Evolutionary conservation across 176 grass and related monocot genomes (phyloP), one percentile per base, ranked within the genome.

Genomic region (Neostapfia colusana): DNA sequence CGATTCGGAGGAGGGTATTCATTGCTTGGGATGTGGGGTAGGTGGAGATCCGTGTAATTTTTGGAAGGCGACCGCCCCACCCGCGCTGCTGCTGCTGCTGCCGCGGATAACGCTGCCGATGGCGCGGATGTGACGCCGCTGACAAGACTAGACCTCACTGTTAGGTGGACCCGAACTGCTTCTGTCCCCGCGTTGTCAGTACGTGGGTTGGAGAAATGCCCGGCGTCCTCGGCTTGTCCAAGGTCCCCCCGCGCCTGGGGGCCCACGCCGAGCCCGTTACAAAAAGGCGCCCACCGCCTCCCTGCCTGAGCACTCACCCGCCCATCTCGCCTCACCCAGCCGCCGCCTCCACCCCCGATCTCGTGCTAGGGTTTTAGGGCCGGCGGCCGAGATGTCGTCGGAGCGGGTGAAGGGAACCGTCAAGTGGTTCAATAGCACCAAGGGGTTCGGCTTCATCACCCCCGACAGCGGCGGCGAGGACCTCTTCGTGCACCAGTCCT

Each of bases 361-460:
- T 73, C 4, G 14, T 48, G 14, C 45, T 48, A 73, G 70, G 69
- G 69, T 72, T 72, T 67, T 18, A 4, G 14, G 16, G 2, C 50
- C 34, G 35, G 3, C 31, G 7, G 50, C 20, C 16, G 5, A 13
- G 28, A 72, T 72, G 48, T 57, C 70, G 70, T 38, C 65, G 42
- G 67, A 60, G 17, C 46, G 59, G 58, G 42, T 64, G 65, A 70
- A 36, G 65, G 78, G 78, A 0, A 71, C 40, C 35, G 78, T 80
- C 6, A 80, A 80, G 64, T 80, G 78, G 78, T 80, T 80, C 78
- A 70, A 80, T 51, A 13, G 9, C 51, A 80, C 78, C 51, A 70
- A 80, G 78, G 78, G 78, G 3, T 80, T 61, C 66, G 78, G 78
- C 25, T 80, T 80, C 66, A 71, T 80, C 78, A 46, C 78, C 65